Conservation (phyloP, 257 asterid genomes). For the Jasminum sambac region DNA sequence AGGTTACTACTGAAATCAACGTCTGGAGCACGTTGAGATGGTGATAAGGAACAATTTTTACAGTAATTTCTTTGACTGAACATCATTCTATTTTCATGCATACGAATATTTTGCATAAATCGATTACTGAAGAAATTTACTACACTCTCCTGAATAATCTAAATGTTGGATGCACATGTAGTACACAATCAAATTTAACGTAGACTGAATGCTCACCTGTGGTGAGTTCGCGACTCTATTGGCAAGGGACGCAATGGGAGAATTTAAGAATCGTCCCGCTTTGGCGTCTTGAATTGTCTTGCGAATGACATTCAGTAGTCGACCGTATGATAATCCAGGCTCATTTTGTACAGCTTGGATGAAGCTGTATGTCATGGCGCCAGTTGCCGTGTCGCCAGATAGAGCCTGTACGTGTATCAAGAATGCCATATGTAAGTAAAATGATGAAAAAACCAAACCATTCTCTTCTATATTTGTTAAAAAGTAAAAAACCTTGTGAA, state of each 20-base stretch:
- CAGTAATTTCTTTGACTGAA: neutral
- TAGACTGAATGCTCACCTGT: slow-evolving; percentile 31
- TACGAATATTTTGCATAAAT: neutral
- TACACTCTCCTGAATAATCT: neutral
- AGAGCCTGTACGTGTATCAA: slow-evolving; percentile 43
- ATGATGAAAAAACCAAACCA: slow-evolving; percentile 7
- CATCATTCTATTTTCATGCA: neutral
- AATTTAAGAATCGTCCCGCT: slow-evolving; percentile 25
- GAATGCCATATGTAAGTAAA: neutral
- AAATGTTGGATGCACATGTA: neutral
- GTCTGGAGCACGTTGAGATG: neutral
- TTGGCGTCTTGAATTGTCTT: slow-evolving; percentile 36
- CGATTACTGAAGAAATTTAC: neutral
- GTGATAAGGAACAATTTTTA: neutral
- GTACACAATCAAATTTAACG: slow-evolving; percentile 1
- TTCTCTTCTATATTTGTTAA: slow-evolving; percentile 2
- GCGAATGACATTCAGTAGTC: slow-evolving; percentile 41
- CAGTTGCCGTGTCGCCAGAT: slow-evolving; percentile 48
- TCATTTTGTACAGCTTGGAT: slow-evolving; percentile 52
- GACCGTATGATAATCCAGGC: slow-evolving; percentile 56
- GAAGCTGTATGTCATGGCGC: slow-evolving; percentile 68
- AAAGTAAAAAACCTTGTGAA: no score
- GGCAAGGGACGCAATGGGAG: slow-evolving; percentile 34
- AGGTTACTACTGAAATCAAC: neutral
- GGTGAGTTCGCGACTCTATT: slow-evolving; percentile 21